Conservation (phyloP, 2,329 filamentous ascomycete genomes). For the Pseudogymnoascus sp. region DNA sequence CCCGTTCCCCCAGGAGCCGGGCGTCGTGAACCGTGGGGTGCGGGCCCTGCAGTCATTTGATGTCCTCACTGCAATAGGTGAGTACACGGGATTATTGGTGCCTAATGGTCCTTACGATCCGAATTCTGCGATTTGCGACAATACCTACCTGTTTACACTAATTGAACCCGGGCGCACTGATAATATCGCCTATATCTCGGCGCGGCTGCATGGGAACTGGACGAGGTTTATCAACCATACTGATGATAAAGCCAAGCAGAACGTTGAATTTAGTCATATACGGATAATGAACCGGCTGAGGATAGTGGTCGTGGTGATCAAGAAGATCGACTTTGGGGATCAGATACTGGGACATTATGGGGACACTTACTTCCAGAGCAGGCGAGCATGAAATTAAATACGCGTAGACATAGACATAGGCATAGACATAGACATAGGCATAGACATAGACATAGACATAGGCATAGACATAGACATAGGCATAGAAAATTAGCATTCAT, state of each 20-base stretch:
- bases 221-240: slow-evolving; percentile 7
- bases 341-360: slow-evolving; percentile 2
- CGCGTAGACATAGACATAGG: neutral
- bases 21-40: neutral
- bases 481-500: neutral
- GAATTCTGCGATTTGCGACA: neutral
- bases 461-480: neutral
- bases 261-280: neutral
- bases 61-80: neutral
- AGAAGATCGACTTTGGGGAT: neutral
- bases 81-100: neutral
- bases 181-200: neutral
- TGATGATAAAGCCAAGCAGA: neutral
- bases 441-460: neutral
- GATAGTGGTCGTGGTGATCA: neutral
- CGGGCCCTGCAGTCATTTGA: neutral
- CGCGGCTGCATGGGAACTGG: neutral
- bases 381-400: neutral
- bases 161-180: too few relatives aligned
- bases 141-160: neutral
- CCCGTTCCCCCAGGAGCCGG: neutral
- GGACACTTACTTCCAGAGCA: neutral
- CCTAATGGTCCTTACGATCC: neutral
- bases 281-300: neutral
- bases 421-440: neutral